Conservation (phyloP, 441 rosid genomes). For the Adansonia gregorii region DNA sequence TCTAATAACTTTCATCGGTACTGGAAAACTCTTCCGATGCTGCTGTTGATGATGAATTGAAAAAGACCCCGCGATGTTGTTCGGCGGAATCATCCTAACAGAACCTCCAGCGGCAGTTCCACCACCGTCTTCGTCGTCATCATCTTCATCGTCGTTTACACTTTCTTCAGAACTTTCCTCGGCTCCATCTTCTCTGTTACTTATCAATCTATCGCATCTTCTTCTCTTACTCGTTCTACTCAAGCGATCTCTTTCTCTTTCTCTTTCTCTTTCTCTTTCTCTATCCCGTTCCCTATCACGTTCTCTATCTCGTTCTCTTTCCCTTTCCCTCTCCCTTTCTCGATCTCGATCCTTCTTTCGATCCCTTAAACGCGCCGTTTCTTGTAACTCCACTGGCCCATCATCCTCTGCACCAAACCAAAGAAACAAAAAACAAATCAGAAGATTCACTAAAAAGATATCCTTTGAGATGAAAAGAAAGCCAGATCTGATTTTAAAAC, state of each 20-base stretch:
- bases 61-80: conserved; percentile 46
- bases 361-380: conserved; percentile 78
- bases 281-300: conserved; percentile 47
- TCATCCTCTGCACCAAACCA: conserved; percentile 63
- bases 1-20: conserved; percentile 60
- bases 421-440: conserved; percentile 22
- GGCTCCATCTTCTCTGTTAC: conserved; percentile 69
- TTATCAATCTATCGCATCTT: conserved; percentile 72
- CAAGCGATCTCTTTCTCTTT: conserved; percentile 71
- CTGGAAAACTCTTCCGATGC: conserved; percentile 64
- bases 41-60: conserved; percentile 39
- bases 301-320: conserved; percentile 37
- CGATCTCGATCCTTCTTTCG: conserved; percentile 84
- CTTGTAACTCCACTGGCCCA: conserved; percentile 68
- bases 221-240: conserved; percentile 74
- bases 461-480: neutral
- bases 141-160: conserved; percentile 86
- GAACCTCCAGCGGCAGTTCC: conserved; percentile 48
- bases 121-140: conserved; percentile 68
- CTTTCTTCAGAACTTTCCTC: conserved; percentile 89
- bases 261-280: conserved; percentile 58
- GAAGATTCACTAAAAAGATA: conserved; percentile 9
- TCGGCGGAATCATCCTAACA: conserved; percentile 79
- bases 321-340: conserved; percentile 32
- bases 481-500: conserved; percentile 51